These are phyloP conservation scores for Boletus pseudo-olivaceus DNA, from an alignment of 768 basidiomycete species.

Conservation along the genomic window DNA sequence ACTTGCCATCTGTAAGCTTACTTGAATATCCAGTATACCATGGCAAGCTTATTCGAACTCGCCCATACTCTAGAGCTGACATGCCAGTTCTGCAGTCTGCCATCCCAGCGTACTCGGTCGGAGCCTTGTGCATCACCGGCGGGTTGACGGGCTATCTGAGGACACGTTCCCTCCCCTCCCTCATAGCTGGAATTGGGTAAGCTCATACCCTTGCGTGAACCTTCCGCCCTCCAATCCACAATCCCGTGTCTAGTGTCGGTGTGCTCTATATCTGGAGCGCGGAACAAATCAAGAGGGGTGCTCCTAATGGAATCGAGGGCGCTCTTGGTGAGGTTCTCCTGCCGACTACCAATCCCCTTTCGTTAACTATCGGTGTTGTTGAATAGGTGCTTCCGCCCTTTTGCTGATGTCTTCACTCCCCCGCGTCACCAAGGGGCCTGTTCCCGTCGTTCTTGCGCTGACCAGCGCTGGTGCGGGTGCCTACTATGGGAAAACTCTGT, in stretches of 20 bases:
- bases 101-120: constrained; percentile 76
- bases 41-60: constrained; percentile 26
- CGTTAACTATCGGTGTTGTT: background rate
- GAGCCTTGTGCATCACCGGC: constrained; percentile 71
- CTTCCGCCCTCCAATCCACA: background rate
- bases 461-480: constrained; percentile 57
- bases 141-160: constrained; percentile 69
- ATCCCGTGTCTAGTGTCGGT: constrained; percentile 54
- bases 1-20: constrained; percentile 20
- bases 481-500: constrained; percentile 67
- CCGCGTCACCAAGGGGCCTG: constrained; percentile 67
- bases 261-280: constrained; percentile 77
- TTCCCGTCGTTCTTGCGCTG: constrained; percentile 59
- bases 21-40: constrained; percentile 15
- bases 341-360: background rate
- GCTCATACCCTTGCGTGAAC: constrained; percentile 17
- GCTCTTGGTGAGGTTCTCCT: constrained; percentile 59
- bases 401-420: constrained; percentile 73
- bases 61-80: constrained; percentile 14
- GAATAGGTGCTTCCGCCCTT: constrained; percentile 69
- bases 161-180: constrained; percentile 75
- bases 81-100: constrained; percentile 55
- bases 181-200: constrained; percentile 79
- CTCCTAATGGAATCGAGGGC: constrained; percentile 69
- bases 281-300: constrained; percentile 68